Conservation (phyloP, 768 basidiomycete genomes). For the Lactifluus subvellereus region DNA sequence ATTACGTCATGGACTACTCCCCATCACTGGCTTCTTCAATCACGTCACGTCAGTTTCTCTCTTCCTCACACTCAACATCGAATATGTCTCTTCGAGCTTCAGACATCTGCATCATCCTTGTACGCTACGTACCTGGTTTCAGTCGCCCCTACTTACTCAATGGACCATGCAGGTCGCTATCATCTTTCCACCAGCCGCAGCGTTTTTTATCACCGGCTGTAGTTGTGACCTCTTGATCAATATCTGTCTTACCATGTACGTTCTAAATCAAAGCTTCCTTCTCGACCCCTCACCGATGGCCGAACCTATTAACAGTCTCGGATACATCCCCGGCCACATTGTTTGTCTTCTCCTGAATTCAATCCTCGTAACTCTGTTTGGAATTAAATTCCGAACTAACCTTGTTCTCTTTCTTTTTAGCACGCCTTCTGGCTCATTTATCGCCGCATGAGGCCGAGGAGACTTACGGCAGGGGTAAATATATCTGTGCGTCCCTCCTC, state of each 20-base stretch:
- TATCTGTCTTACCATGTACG: conserved; percentile 70
- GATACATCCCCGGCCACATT: conserved; percentile 64
- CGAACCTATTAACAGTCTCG: conserved; percentile 43
- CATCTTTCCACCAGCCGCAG: conserved; percentile 77
- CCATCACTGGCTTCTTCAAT: background rate
- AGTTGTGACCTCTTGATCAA: conserved; percentile 85
- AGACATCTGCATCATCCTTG: conserved; percentile 75
- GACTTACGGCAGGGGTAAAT: conserved; percentile 70
- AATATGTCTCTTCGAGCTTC: conserved; percentile 48
- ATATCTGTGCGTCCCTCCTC: conserved; percentile 53
- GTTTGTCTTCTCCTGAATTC: conserved; percentile 30
- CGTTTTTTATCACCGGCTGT: conserved; percentile 72
- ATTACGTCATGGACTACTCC: background rate
- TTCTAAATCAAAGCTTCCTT: no score
- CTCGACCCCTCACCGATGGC: background rate
- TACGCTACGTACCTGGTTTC: conserved; percentile 30
- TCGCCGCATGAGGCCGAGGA: conserved; percentile 84
- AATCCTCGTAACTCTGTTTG: background rate
- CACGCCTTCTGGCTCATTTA: conserved; percentile 91
- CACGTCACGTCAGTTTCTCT: background rate
- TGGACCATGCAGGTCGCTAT: conserved; percentile 53
- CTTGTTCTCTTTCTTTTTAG: conserved; percentile 27
- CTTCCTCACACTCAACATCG: background rate
- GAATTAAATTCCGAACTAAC: background rate
- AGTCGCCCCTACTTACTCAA: background rate